Conservation (phyloP, 140 eudicot genomes). For the Anethum foeniculum region DNA sequence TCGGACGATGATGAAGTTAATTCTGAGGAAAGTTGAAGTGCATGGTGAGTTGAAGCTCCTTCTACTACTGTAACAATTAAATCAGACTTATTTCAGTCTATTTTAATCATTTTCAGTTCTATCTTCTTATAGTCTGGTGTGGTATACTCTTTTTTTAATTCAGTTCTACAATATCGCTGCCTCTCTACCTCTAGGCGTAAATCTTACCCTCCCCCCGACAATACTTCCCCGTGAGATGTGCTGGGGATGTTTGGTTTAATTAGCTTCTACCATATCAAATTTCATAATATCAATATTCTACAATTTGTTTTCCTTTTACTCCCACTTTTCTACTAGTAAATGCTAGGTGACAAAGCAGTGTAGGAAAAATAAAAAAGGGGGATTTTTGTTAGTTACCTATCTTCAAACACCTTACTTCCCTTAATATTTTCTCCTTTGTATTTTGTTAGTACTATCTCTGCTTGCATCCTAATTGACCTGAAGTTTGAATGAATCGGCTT, state of each 20-base stretch:
- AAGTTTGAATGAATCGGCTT: not conserved
- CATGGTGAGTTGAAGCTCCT: constrained; percentile 5
- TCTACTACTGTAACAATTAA: not conserved
- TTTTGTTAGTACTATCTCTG: not conserved
- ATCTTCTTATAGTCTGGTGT: not conserved
- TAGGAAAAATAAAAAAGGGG: not conserved
- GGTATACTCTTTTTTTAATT: not conserved
- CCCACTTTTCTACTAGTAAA: not conserved
- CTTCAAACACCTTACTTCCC: not conserved
- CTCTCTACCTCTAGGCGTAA: not conserved
- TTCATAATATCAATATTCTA: not conserved
- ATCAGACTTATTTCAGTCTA: not conserved
- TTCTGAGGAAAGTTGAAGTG: not conserved
- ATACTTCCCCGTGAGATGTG: not conserved
- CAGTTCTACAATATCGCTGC: not conserved
- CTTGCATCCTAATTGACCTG: not conserved
- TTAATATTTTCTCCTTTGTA: not conserved
- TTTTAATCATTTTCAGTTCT: not conserved
- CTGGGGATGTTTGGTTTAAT: not conserved
- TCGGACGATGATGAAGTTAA: not conserved
- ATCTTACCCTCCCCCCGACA: not conserved
- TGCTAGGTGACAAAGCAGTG: not conserved
- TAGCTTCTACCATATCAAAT: not conserved
- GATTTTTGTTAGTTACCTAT: not conserved
- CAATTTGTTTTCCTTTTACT: not conserved